phyloP scores from a whole-genome alignment of 352 stramenopile species.

The Globisporangium acanthophoron region DNA sequence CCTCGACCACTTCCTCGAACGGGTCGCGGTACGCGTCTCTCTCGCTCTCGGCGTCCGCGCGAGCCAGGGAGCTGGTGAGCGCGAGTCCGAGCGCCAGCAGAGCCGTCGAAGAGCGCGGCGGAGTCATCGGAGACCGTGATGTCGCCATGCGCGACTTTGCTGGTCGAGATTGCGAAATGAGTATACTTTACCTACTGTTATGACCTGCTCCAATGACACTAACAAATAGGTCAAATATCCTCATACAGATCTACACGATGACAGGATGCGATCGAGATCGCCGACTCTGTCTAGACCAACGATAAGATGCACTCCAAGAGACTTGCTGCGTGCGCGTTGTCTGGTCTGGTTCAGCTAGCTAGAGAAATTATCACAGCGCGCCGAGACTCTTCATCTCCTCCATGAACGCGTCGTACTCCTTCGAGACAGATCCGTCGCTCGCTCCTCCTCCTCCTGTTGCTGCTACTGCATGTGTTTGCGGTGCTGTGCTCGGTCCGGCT shows the following conservation, averaged over 20 bases:
- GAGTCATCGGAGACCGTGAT: too few relatives aligned
- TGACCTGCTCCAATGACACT: too few relatives aligned
- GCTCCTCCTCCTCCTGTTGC: not conserved
- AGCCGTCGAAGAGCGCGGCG: too few relatives aligned
- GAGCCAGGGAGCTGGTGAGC: not conserved
- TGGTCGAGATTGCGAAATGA: too few relatives aligned
- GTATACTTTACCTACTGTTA: too few relatives aligned
- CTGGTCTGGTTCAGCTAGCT: too few relatives aligned
- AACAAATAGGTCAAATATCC: too few relatives aligned
- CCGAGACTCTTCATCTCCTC: conserved; percentile 43
- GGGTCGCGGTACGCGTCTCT: not conserved
- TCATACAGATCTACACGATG: too few relatives aligned
- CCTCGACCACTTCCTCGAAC: conserved; percentile 3
- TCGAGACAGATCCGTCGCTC: conserved; percentile 26
- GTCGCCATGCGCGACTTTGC: not conserved
- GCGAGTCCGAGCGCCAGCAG: not conserved
- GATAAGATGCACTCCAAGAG: too few relatives aligned
- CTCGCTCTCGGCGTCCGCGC: not conserved
- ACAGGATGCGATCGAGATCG: too few relatives aligned
- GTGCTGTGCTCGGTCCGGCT: not conserved
- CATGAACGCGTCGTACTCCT: conserved; percentile 69
- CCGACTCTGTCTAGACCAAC: too few relatives aligned
- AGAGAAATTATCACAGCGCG: not conserved
- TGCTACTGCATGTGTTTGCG: not conserved
- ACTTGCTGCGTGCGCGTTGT: too few relatives aligned